phyloP scores from a whole-genome alignment of 2,329 filamentous ascomycete genomes.

The Celoporthe dispersa region DNA sequence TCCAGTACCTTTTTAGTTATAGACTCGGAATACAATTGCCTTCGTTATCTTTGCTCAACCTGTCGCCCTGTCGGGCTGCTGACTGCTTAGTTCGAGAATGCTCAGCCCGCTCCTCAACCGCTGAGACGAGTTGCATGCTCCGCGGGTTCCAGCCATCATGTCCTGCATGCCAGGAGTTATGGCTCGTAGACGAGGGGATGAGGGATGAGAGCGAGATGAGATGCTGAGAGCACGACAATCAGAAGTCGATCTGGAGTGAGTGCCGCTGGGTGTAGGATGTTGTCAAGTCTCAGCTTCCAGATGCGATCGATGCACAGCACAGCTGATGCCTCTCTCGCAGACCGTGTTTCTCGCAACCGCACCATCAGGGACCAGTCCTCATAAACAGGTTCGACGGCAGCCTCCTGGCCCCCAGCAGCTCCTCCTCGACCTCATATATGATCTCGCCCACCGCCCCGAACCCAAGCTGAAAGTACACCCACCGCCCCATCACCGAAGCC shows the following conservation, averaged over 20 bases:
- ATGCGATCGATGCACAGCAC: background rate
- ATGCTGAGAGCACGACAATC: too few relatives aligned
- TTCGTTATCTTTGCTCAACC: background rate
- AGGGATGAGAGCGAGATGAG: too few relatives aligned
- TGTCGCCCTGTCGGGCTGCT: background rate
- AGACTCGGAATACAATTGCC: background rate
- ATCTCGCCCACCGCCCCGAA: conserved; percentile 49
- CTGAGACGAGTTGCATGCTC: too few relatives aligned
- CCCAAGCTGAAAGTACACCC: conserved; percentile 50
- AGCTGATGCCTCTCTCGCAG: background rate
- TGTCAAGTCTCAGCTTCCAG: background rate
- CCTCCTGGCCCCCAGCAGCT: conserved; percentile 36
- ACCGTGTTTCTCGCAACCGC: background rate
- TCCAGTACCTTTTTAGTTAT: background rate
- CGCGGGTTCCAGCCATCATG: too few relatives aligned
- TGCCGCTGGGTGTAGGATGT: too few relatives aligned
- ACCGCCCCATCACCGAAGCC: conserved; percentile 53
- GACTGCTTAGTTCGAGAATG: too few relatives aligned
- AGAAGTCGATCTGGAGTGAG: too few relatives aligned
- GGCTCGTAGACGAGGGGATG: too few relatives aligned
- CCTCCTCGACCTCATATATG: conserved; percentile 49
- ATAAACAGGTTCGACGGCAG: conserved; percentile 53
- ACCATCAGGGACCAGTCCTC: conserved; percentile 40
- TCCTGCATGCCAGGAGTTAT: too few relatives aligned
- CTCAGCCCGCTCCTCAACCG: too few relatives aligned